Base-by-base conservation (phyloP, 1,284 basidiomycete species). In the Sporisorium exsertum region DNA sequence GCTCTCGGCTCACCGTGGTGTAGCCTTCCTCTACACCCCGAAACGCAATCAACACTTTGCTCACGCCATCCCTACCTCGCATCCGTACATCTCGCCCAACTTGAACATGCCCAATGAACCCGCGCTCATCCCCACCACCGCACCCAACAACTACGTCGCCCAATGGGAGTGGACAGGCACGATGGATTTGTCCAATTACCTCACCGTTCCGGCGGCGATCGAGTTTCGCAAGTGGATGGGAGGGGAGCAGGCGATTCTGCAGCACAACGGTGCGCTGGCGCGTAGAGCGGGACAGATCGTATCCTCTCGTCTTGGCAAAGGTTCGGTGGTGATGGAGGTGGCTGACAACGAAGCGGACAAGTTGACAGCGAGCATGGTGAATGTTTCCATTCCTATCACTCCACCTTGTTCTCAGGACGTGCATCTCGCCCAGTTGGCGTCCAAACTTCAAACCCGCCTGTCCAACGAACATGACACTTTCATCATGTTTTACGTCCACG, bases 141-240 rank as follows among this genome's bases (percentile, higher is more conserved):
- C 69, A 13, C 52, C 62, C 0, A 49, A 33, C 57, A 72, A 65
- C 46, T 74, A 45, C 40, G 56, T 71, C 24, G 54, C 15, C 47
- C 75, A 84, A 60, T 81, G 79, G 72, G 59, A 47, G 46, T 70
- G 53, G 59, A 51, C 54, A 4, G 80, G 77, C 2, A 80, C 75
- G 22, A 43, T 68, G n/a, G 74, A 82, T 33, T 49, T 66, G 5
- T 62, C 59, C 37, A 72, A 68, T 60, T 69, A 70, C 37, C 58
- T 81, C 18, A 59, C 43, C 51, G 51, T 82, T 22, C 53, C 72
- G 7, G 77, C 84, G 90, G 94, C 94, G 0, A 84, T 95, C 10
- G 89, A 91, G 49, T 95, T 94, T 87, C 89, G 94, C 27, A 82
- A 90, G 55, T 91, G 90, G 89, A 87, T 95, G 22, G 94, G 94